Evolutionary conservation across 2,329 filamentous ascomycete species (phyloP), one percentile per base, ranked within the genome.

Genomic region (Aureobasidium melanogenum): DNA sequence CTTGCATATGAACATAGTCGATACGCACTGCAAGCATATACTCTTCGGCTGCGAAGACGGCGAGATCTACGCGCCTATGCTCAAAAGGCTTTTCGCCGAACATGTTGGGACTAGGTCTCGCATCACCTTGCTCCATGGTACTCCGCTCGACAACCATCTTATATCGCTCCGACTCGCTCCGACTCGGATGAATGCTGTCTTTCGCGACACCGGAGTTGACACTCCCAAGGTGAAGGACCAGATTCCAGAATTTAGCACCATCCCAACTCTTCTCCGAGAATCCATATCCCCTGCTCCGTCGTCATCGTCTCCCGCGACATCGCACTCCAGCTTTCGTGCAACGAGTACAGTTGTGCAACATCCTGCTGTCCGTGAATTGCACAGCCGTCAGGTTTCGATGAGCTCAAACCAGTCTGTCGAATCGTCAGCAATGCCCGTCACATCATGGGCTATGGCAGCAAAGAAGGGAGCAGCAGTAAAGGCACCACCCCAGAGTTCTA

Each of bases 21-120:
- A 85, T 66, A 80, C 78, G 64, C 82, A 84, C 66, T 86, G 84
- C 67, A 82, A 81, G 58, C 82, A 84, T 61, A 79, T 86, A 57
- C 74, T 85, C 52, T 75, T 86, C 38, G 84, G 83, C 9, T 84
- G 82, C 69, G 81, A 80, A 15, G 79, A 82, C 62, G 80, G 83
- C 70, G 79, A 78, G 60, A 76, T 79, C 24, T 85, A 84, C 69
- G 77, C 78, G 26, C 74, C 75, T 12, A 71, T 80, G 38, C 72
- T 86, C 12, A 78, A 82, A 67, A 75, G 81, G 36, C 76, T 77
- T 9, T 9, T 36, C 32, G 55, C 69, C 76, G 51, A 72, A 73
- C 62, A 78, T 82, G 59, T 73, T 19, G 71, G 76, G 46, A 73
- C 78, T 24, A 69, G 75, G 9, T 72, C 74, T 24, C 78, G 80